These are phyloP conservation scores for Umbelopsis sp. DNA, from an alignment of 371 early-diverging fungal species.

Conservation along the genomic window DNA sequence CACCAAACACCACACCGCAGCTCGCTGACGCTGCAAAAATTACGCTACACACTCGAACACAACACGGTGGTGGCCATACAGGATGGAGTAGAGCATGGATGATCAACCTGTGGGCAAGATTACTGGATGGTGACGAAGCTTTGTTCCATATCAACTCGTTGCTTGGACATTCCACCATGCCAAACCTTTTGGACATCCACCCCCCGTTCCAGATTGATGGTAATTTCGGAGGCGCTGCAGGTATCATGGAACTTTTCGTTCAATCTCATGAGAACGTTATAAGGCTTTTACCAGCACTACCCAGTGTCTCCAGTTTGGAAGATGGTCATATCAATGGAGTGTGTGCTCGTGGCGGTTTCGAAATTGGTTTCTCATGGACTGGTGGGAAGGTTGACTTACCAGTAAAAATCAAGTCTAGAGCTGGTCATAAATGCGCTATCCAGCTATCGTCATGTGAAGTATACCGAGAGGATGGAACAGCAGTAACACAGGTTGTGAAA, in stretches of 20 bases:
- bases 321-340: neutral
- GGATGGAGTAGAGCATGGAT: conserved; percentile 14
- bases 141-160: neutral
- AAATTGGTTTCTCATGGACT: neutral
- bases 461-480: neutral
- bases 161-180: conserved; percentile 6
- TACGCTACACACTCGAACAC: neutral
- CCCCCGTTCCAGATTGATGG: conserved; percentile 16
- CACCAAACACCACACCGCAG: neutral
- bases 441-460: neutral
- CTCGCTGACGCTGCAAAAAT: neutral
- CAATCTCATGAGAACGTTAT: neutral
- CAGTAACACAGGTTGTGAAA: neutral
- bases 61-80: conserved; percentile 1
- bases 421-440: neutral
- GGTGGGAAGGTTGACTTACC: neutral
- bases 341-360: neutral
- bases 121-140: neutral
- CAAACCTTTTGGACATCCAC: conserved; percentile 1
- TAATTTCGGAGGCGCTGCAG: conserved; percentile 8
- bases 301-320: neutral
- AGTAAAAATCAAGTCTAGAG: neutral
- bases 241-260: neutral
- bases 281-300: neutral
- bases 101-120: neutral